phyloP scores from a whole-genome alignment of 208 protist species.

The Leishmania mexicana region DNA sequence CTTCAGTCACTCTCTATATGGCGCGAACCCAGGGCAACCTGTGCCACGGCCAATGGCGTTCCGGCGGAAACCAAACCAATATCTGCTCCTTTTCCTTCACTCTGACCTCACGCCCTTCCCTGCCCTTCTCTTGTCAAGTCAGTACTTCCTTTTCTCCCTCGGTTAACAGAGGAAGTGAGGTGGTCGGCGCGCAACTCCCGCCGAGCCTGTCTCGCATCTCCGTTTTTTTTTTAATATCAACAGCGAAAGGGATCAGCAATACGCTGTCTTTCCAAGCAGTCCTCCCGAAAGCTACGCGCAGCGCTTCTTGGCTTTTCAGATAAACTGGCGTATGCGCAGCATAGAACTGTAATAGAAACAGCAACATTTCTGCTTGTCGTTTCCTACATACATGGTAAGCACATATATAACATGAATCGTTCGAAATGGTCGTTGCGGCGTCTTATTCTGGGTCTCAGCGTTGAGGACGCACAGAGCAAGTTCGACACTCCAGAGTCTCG shows the following conservation, averaged over 20 bases:
- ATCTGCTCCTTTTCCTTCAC: background rate
- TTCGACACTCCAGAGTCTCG: constrained; percentile 82
- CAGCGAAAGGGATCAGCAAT: constrained; percentile 8
- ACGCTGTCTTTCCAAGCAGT: background rate
- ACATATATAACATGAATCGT: constrained; percentile 35
- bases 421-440: constrained; percentile 41
- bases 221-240: constrained; percentile 18
- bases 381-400: constrained; percentile 2
- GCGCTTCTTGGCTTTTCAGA: constrained; percentile 3
- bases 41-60: background rate
- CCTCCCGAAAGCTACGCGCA: background rate
- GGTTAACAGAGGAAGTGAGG: background rate
- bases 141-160: constrained; percentile 6
- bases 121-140: background rate
- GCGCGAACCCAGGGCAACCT: background rate
- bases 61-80: background rate
- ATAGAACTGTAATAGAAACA: constrained; percentile 31
- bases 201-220: constrained; percentile 6
- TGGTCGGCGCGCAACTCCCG: constrained; percentile 1
- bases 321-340: background rate
- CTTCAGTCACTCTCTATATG: background rate
- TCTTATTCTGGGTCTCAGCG: constrained; percentile 84
- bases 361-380: background rate
- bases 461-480: constrained; percentile 89
- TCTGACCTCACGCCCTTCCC: background rate